A percentile compares a stretch with the other conserved stretches of the same genome.
Evolutionary conservation across 306 rosid species (phyloP).

Genomic region (Trichosanthes truncata): DNA sequence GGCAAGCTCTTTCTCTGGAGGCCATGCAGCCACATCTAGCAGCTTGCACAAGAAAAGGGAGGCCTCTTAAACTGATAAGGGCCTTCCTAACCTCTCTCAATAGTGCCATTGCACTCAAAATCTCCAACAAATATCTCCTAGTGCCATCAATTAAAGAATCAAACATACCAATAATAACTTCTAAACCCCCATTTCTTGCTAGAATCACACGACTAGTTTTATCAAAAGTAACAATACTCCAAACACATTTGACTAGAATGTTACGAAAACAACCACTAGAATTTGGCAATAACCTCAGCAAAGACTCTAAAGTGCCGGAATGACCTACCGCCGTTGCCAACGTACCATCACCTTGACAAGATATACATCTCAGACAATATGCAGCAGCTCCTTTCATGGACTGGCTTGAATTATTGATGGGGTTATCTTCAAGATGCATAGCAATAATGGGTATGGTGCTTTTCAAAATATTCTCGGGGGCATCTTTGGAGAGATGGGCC

Average conservation of each 20-base stretch:
- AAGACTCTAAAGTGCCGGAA: neutral
- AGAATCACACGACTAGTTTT: neutral
- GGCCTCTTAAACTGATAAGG: neutral
- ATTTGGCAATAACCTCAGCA: neutral
- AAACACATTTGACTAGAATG: neutral
- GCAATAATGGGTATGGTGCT: neutral
- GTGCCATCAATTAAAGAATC: neutral
- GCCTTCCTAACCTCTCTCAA: neutral
- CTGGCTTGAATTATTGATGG: neutral
- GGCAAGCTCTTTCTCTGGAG: slow-evolving; percentile 2
- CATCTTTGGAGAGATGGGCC: neutral
- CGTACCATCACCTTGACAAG: neutral
- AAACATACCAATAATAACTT: neutral
- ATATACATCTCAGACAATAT: slow-evolving; percentile 1
- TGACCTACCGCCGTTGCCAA: neutral
- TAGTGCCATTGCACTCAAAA: slow-evolving; percentile 3
- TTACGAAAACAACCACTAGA: neutral
- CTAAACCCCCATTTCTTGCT: slow-evolving; percentile 3
- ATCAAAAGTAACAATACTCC: slow-evolving; percentile 2
- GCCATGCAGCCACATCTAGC: neutral
- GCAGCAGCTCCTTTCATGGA: slow-evolving; percentile 1
- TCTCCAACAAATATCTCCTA: neutral
- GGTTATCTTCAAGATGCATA: neutral
- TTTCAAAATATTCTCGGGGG: neutral
- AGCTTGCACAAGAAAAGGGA: slow-evolving; percentile 6